A percentile compares a stretch with the other conserved stretches of the same genome.
phyloP scores from a whole-genome alignment of 495 filamentous ascomycete genomes.

The Bacidia rubella region DNA sequence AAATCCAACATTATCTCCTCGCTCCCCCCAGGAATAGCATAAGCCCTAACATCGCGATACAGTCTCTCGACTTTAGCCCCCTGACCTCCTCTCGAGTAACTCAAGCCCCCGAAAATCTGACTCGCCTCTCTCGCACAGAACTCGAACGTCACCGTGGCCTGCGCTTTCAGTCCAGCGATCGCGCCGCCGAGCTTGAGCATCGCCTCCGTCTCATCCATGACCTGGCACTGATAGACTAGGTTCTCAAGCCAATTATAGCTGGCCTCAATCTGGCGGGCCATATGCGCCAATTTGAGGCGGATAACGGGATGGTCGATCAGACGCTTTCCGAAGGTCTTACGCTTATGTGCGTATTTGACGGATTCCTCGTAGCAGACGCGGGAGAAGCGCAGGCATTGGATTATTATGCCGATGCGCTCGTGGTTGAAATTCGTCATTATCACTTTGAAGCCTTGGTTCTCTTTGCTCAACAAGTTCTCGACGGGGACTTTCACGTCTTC shows the following conservation, averaged over 20 bases:
- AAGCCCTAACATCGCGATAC: slow-evolving; percentile 93
- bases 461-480: slow-evolving; percentile 92
- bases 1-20: slow-evolving; percentile 99
- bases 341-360: slow-evolving; percentile 93
- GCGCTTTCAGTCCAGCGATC: slow-evolving; percentile 88
- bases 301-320: slow-evolving; percentile 96
- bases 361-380: slow-evolving; percentile 96
- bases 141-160: slow-evolving; percentile 84
- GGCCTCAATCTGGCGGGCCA: slow-evolving; percentile 95
- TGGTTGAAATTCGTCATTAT: slow-evolving; percentile 99
- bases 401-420: slow-evolving; percentile 95
- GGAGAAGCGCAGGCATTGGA: slow-evolving; percentile 89
- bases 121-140: slow-evolving; percentile 93
- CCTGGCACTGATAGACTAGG: slow-evolving; percentile 78
- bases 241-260: slow-evolving; percentile 97
- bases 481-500: slow-evolving; percentile 98
- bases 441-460: slow-evolving; percentile 97
- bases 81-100: slow-evolving; percentile 86
- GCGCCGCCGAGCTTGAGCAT: slow-evolving; percentile 92
- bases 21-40: slow-evolving; percentile 90
- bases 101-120: slow-evolving; percentile 94
- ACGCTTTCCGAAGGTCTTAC: slow-evolving; percentile 86
- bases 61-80: slow-evolving; percentile 91
- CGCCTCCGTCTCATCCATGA: slow-evolving; percentile 88
- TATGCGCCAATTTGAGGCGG: slow-evolving; percentile 91